Evolutionary conservation across 345 rosid species (phyloP).

Genomic region (Euphorbia peplus): DNA sequence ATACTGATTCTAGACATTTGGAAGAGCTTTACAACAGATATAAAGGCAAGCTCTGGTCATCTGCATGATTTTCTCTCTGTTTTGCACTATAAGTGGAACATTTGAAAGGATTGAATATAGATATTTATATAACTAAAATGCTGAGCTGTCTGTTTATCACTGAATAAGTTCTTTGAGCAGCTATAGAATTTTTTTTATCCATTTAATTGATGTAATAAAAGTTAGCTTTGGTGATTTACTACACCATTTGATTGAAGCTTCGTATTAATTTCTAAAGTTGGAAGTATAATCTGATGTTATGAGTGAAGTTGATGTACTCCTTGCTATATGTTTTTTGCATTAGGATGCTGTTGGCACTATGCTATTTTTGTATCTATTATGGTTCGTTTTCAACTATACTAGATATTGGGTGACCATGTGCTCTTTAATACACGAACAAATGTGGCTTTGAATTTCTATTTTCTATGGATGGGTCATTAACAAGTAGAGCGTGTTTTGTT

Average conservation of each 20-base stretch:
- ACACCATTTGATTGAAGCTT: neutral
- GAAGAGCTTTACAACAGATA: conserved; percentile 94
- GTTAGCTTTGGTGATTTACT: neutral
- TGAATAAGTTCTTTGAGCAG: neutral
- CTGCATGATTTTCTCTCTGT: neutral
- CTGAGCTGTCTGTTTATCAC: neutral
- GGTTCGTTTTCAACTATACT: too few species aligned
- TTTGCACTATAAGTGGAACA: neutral
- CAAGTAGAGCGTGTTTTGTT: neutral
- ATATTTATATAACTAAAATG: neutral
- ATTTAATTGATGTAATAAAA: neutral
- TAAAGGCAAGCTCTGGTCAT: conserved; percentile 53
- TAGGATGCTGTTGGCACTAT: too few species aligned
- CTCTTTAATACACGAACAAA: neutral
- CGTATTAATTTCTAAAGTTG: neutral
- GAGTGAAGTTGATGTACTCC: too few species aligned
- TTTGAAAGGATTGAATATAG: neutral
- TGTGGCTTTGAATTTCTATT: neutral
- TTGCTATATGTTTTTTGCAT: too few species aligned
- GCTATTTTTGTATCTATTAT: too few species aligned
- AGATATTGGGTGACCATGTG: neutral
- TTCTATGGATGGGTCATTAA: neutral
- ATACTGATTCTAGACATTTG: conserved; percentile 69
- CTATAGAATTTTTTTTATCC: neutral
- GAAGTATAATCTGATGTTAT: too few species aligned